Evolutionary conservation across 805 yeast species (phyloP).

Genomic region (Priceomyces haplophilus): DNA sequence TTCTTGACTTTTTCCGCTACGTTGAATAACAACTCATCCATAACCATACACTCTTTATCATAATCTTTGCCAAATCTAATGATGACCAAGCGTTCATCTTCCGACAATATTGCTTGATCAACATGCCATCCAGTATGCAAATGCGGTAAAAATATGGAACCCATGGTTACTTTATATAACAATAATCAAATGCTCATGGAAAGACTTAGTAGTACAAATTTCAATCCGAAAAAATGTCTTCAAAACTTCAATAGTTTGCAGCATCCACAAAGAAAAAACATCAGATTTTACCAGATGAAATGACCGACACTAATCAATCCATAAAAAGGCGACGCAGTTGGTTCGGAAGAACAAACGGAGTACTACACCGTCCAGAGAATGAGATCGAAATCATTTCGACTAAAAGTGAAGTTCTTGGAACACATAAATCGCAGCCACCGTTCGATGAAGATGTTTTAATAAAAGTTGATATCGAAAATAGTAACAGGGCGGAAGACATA

Average conservation of each 20-base stretch:
- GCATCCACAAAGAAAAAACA: conserved; percentile 5
- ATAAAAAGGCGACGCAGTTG: conserved; percentile 6
- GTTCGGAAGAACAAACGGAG: conserved; percentile 3
- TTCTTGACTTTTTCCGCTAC: conserved; percentile 81
- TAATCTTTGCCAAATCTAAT: conserved; percentile 83
- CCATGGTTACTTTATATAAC: conserved; percentile 44
- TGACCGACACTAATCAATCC: conserved; percentile 1
- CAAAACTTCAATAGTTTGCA: conserved; percentile 2
- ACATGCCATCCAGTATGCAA: conserved; percentile 92
- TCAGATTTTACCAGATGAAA: neutral
- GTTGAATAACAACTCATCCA: conserved; percentile 82
- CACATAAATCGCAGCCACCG: neutral
- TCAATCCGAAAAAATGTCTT: neutral
- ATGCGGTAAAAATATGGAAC: conserved; percentile 79
- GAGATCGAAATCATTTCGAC: neutral
- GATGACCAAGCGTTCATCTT: conserved; percentile 83
- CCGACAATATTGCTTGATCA: conserved; percentile 92
- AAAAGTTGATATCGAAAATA: neutral
- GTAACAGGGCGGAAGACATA: neutral
- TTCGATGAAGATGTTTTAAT: neutral
- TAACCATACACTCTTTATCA: conserved; percentile 76
- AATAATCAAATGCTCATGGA: neutral
- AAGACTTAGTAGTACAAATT: neutral
- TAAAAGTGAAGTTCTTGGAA: neutral
- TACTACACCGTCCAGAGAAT: neutral